phyloP scores from a whole-genome alignment of 768 basidiomycete genomes.

The Lactarius hengduanensis region DNA sequence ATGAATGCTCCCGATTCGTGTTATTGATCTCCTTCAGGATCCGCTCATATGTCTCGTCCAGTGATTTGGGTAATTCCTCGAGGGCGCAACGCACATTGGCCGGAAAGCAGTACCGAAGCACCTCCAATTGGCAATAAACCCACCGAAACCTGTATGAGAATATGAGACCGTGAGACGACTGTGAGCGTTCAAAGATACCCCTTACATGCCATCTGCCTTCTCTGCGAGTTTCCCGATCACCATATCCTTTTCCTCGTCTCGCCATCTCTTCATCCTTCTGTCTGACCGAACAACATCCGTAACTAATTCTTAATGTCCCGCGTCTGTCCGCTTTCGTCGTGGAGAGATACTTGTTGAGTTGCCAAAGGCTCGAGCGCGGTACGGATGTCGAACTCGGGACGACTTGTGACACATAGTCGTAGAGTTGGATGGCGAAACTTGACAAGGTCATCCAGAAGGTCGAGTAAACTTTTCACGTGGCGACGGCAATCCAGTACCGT shows the following conservation, averaged over 20 bases:
- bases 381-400: not conserved
- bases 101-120: not conserved
- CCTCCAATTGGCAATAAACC: slow-evolving; percentile 12
- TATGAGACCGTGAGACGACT: not conserved
- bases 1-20: not conserved
- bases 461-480: not conserved
- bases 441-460: not conserved
- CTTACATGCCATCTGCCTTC: not conserved
- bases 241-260: not conserved
- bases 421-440: not conserved
- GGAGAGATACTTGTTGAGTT: not conserved
- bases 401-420: not conserved
- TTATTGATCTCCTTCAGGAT: slow-evolving; percentile 4
- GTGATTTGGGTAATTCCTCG: not conserved
- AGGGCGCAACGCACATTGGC: not conserved
- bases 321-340: not conserved
- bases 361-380: not conserved
- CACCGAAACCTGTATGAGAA: slow-evolving; percentile 5
- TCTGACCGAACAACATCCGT: not conserved
- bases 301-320: not conserved
- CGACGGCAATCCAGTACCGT: not conserved
- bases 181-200: not conserved
- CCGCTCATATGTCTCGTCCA: slow-evolving; percentile 4
- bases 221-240: not conserved
- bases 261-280: not conserved